These are phyloP conservation scores for Candida fluviatilis DNA, from an alignment of 805 yeast species.

Conservation along the genomic window DNA sequence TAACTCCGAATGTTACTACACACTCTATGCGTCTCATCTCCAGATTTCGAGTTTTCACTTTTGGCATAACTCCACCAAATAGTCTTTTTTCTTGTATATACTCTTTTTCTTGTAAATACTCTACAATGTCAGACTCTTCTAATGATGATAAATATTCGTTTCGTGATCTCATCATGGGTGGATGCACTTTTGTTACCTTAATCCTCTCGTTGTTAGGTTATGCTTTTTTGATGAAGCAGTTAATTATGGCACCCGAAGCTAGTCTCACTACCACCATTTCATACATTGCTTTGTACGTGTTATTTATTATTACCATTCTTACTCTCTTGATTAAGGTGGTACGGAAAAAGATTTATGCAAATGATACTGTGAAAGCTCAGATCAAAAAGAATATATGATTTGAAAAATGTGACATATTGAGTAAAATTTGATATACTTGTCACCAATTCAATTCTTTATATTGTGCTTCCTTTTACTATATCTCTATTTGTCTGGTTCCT, in stretches of 20 bases:
- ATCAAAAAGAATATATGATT: constrained; percentile 7
- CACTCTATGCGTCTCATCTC: too few relatives aligned
- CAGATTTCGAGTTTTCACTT: too few relatives aligned
- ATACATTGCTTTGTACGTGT: not conserved
- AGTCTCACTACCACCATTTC: not conserved
- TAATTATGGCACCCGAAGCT: not conserved
- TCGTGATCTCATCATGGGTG: not conserved
- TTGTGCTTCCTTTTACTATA: too few relatives aligned
- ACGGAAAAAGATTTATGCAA: not conserved
- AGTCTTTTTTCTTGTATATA: too few relatives aligned
- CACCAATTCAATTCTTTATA: too few relatives aligned
- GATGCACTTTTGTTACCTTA: not conserved
- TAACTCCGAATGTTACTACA: too few relatives aligned
- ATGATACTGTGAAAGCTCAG: not conserved
- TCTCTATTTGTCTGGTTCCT: too few relatives aligned
- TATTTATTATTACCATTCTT: not conserved
- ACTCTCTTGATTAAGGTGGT: not conserved
- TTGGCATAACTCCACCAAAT: too few relatives aligned
- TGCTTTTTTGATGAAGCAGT: not conserved
- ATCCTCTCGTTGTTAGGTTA: not conserved
- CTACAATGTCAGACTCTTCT: too few relatives aligned
- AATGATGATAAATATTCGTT: not conserved
- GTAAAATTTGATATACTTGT: too few relatives aligned
- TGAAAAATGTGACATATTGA: constrained; percentile 5
- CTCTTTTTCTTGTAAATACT: too few relatives aligned